These are phyloP conservation scores for Peronospora belbahrii DNA, from an alignment of 352 stramenopile species.

Conservation along the genomic window DNA sequence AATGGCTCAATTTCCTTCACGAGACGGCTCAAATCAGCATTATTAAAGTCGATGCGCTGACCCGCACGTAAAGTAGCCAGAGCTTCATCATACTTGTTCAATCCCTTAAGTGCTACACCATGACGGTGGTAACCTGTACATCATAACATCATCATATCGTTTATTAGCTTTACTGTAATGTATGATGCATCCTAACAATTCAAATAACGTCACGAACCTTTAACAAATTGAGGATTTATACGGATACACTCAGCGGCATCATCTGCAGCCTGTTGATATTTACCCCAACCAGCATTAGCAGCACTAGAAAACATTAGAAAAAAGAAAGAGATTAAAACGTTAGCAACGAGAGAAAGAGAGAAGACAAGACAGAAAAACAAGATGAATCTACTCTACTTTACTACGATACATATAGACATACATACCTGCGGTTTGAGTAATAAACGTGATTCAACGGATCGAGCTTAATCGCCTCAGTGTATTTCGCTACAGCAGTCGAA, in stretches of 20 bases:
- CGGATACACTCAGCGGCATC: slow-evolving; percentile 87
- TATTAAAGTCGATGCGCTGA: slow-evolving; percentile 79
- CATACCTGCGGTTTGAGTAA: slow-evolving; percentile 88
- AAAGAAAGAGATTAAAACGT: neutral
- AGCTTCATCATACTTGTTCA: slow-evolving; percentile 78
- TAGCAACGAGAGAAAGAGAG: neutral
- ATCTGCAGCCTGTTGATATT: slow-evolving; percentile 78
- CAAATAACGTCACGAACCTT: slow-evolving; percentile 44
- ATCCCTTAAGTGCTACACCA: slow-evolving; percentile 85
- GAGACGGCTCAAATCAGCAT: slow-evolving; percentile 75
- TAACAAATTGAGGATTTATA: slow-evolving; percentile 91
- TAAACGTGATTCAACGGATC: slow-evolving; percentile 89
- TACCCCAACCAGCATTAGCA: slow-evolving; percentile 50
- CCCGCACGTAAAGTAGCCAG: slow-evolving; percentile 63
- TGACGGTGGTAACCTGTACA: slow-evolving; percentile 87
- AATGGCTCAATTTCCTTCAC: slow-evolving; percentile 79
- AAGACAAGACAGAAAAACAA: slow-evolving; percentile 1
- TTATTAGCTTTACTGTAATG: no score
- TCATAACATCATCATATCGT: neutral
- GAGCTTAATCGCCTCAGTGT: slow-evolving; percentile 88
- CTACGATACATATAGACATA: no score
- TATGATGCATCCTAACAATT: no score
- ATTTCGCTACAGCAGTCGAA: slow-evolving; percentile 84
- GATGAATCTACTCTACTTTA: no score
- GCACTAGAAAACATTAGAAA: slow-evolving; percentile 31